A percentile compares a stretch with the other conserved stretches of the same genome.
Conservation (phyloP, 352 stramenopile species). For the Thalassiosira pacifica region DNA sequence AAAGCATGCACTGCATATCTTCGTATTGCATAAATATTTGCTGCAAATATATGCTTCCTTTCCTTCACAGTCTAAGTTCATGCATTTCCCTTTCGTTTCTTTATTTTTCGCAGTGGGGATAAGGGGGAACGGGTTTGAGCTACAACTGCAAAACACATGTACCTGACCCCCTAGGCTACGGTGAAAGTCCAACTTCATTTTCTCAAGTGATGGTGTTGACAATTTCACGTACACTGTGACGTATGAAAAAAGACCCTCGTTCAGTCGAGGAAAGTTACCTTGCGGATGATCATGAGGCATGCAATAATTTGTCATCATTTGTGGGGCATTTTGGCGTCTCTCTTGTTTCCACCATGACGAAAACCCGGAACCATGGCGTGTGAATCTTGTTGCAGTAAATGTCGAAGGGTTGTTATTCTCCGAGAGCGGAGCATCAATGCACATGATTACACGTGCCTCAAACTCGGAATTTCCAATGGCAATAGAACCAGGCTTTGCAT, state of each 20-base stretch:
- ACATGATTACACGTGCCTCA: conserved; percentile 16
- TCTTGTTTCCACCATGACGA: conserved; percentile 23
- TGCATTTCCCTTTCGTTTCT: conserved; percentile 18
- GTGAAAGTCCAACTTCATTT: conserved; percentile 22
- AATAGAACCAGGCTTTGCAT: neutral
- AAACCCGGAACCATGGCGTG: conserved; percentile 19
- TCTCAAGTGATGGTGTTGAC: neutral
- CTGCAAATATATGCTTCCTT: conserved; percentile 26
- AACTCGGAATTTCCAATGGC: neutral
- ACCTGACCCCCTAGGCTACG: conserved; percentile 17
- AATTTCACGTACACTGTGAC: conserved; percentile 21
- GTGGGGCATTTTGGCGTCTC: neutral
- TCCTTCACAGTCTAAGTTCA: neutral
- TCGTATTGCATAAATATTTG: conserved; percentile 7
- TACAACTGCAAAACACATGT: conserved; percentile 27
- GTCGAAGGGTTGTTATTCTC: neutral
- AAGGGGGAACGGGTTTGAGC: neutral
- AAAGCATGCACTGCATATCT: conserved; percentile 22
- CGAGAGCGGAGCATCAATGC: conserved; percentile 1
- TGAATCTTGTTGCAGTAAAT: neutral
- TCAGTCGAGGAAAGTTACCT: neutral
- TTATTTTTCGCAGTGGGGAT: conserved; percentile 5
- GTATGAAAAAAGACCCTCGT: neutral
- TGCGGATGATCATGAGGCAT: neutral
- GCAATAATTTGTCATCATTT: conserved; percentile 2